A percentile compares a stretch with the other conserved stretches of the same genome.
Evolutionary conservation across 2,329 filamentous ascomycete genomes (phyloP).

Genomic region (Cadophora malorum): DNA sequence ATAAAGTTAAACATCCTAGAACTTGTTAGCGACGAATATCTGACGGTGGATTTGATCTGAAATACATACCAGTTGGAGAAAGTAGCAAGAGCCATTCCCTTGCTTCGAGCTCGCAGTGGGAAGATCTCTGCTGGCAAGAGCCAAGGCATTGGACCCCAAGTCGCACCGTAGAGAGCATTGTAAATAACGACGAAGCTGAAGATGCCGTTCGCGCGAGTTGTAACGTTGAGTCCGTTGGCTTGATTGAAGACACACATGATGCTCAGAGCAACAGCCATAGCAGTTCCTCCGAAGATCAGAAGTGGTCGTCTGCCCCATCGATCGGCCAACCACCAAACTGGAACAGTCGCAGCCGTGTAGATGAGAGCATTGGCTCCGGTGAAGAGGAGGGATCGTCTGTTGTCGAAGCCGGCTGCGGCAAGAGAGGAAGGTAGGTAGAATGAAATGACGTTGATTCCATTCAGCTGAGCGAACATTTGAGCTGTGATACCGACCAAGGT

Average conservation of each 20-base stretch:
- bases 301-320: conserved; percentile 50
- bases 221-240: conserved; percentile 39
- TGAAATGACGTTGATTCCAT: conserved; percentile 52
- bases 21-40: too few relatives aligned
- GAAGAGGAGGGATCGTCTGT: conserved; percentile 44
- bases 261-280: conserved; percentile 46
- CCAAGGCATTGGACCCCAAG: conserved; percentile 51
- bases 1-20: too few relatives aligned
- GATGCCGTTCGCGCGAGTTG: conserved; percentile 46
- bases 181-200: conserved; percentile 50
- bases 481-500: conserved; percentile 50
- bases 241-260: conserved; percentile 50
- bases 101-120: conserved; percentile 48
- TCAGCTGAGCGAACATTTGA: conserved; percentile 51
- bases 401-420: conserved; percentile 47
- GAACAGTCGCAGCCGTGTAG: conserved; percentile 49
- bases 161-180: conserved; percentile 49
- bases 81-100: conserved; percentile 50
- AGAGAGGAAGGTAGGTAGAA: conserved; percentile 50
- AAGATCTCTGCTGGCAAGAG: conserved; percentile 47
- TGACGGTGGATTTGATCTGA: too few relatives aligned
- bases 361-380: conserved; percentile 50
- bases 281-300: conserved; percentile 42
- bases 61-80: conserved; percentile 48
- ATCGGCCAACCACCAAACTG: conserved; percentile 50